Evolutionary conservation across 108 stramenopile genomes (phyloP), one percentile per base, ranked within the genome.

Genomic region (Cyclostephanos invisitatus): DNA sequence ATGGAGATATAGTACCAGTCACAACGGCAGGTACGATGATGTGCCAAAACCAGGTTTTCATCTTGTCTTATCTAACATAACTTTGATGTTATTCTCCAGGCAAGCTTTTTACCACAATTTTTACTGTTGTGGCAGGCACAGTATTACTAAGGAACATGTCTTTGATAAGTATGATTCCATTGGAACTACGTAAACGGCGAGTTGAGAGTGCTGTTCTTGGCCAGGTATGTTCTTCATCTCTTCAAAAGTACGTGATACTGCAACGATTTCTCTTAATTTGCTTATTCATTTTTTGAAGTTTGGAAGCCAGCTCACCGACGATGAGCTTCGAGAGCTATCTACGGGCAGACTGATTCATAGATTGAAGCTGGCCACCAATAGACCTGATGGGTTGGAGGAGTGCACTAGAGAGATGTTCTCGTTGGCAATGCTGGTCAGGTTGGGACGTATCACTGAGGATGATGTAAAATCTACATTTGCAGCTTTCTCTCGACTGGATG

Each of bases 381-480:
- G 84, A 59, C 70, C 87, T 20, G 82, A 84, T 57, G 93, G 89
- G 24, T 76, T 95, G 59, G 86, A 91, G 56, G 89, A 92, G 62
- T 95, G 94, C 60, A 95, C 94, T 1, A 82, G 94, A 24, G 94
- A 95, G 63, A 95, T 92, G 91, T 95, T 95, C 76, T 85, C 89
- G 38, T 84, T 95, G 38, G 94, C 94, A 15, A 95, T 95, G 94
- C 80, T 95, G 59, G 91, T 95, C 3, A 84, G 94, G n/a, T 62
- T 95, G 58, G 94, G 94, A 3, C 87, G 90, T 56, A 89, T 95
- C 15, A 85, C 90, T 0, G 94, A 95, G 70, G 67, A 85, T 49
- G 94, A 95, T 72, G 89, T 95, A 57, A 77, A 75, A 51, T 74
- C 81, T 35, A 95, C 94, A 11, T 92, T 92, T 79, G 89, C 88